These are phyloP conservation scores for Exophiala viscosa DNA, from an alignment of 2,329 filamentous ascomycete species.

Conservation along the genomic window DNA sequence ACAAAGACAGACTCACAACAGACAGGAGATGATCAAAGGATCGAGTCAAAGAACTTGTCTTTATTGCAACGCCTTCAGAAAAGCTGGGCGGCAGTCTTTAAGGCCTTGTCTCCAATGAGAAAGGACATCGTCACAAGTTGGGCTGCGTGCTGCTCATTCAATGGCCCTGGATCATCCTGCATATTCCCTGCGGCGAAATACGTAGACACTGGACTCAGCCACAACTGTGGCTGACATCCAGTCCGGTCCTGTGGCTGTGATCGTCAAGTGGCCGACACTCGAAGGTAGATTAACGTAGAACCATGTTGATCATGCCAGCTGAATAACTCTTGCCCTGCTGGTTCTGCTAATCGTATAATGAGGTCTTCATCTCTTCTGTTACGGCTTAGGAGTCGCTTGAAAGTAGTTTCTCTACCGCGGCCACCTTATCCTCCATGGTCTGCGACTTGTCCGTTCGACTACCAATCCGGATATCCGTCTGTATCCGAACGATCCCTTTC, in stretches of 20 bases:
- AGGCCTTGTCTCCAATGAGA: constrained; percentile 21
- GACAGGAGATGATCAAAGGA: not conserved
- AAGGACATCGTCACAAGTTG: constrained; percentile 14
- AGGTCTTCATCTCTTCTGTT: not conserved
- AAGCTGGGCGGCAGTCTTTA: constrained; percentile 18
- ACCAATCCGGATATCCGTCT: constrained; percentile 83
- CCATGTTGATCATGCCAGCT: not conserved
- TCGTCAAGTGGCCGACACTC: too few species aligned
- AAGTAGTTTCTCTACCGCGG: constrained; percentile 54
- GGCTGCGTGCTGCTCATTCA: constrained; percentile 22
- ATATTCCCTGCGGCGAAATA: not conserved
- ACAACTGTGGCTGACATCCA: not conserved
- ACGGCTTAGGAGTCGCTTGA: constrained; percentile 26
- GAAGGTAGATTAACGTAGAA: not conserved
- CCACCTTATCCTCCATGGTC: constrained; percentile 74
- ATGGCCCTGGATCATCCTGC: constrained; percentile 1
- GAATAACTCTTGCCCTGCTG: constrained; percentile 1
- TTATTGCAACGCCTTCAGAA: constrained; percentile 2
- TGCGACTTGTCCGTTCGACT: constrained; percentile 84
- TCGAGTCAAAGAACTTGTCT: constrained; percentile 6
- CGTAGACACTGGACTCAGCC: constrained; percentile 10
- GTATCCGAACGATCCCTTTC: constrained; percentile 74
- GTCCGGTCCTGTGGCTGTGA: not conserved
- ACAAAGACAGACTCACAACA: constrained; percentile 8
- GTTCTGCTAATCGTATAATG: not conserved